These are phyloP conservation scores for Diaporthe sp. DNA, from an alignment of 2,329 filamentous ascomycete genomes.

Conservation along the genomic window DNA sequence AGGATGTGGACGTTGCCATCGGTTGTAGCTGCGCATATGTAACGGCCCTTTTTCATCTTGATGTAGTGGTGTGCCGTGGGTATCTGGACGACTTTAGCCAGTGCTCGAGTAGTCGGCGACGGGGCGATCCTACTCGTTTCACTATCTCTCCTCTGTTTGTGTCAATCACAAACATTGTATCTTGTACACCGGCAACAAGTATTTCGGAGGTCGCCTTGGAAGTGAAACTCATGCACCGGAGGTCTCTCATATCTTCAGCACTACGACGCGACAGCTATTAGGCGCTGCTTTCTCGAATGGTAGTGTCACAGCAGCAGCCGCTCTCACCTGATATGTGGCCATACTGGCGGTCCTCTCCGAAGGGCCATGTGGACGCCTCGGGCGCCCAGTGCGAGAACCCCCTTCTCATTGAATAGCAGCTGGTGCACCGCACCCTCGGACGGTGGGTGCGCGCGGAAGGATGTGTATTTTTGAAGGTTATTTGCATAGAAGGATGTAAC, in stretches of 20 bases:
- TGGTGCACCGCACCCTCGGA: conserved; percentile 87
- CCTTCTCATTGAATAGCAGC: conserved; percentile 91
- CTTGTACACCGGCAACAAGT: conserved; percentile 88
- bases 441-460: conserved; percentile 83
- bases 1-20: conserved; percentile 88
- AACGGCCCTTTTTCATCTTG: conserved; percentile 90
- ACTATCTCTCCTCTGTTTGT: conserved; percentile 79
- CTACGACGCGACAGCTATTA: conserved; percentile 54
- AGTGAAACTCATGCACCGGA: conserved; percentile 96
- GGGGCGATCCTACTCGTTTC: conserved; percentile 66
- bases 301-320: conserved; percentile 37
- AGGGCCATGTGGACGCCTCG: conserved; percentile 91
- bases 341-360: conserved; percentile 85
- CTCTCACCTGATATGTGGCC: conserved; percentile 81
- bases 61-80: conserved; percentile 84
- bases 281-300: background rate
- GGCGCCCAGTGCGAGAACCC: conserved; percentile 86
- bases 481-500: conserved; percentile 90
- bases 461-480: conserved; percentile 90
- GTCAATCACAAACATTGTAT: conserved; percentile 84
- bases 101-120: background rate
- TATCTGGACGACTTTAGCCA: conserved; percentile 64
- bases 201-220: conserved; percentile 87
- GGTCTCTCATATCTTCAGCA: conserved; percentile 83
- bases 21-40: conserved; percentile 92